A percentile compares a stretch with the other conserved stretches of the same genome.
Conservation (phyloP, 345 rosid species). For the Raphanus sativus region DNA sequence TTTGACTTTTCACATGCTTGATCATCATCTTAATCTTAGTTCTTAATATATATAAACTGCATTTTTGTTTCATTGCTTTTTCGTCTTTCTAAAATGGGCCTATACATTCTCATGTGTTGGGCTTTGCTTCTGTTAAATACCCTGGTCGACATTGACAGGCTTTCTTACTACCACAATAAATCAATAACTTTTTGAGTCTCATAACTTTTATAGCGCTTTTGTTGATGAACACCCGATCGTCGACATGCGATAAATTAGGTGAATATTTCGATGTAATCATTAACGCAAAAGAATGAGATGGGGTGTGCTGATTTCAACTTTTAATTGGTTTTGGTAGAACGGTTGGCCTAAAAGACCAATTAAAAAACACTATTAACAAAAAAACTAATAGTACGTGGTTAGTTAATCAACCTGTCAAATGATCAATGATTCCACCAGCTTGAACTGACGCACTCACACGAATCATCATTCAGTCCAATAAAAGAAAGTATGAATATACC, state of each 20-base stretch:
- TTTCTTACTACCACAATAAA: neutral
- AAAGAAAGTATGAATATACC: neutral
- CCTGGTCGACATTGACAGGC: neutral
- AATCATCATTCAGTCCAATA: neutral
- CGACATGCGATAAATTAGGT: neutral
- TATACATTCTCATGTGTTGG: neutral
- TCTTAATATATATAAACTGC: neutral
- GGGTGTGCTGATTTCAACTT: neutral
- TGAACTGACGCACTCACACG: neutral
- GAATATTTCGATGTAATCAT: neutral
- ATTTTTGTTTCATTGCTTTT: neutral
- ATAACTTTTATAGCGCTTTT: neutral
- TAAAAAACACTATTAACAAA: neutral
- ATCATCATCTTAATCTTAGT: neutral
- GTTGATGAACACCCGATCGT: neutral
- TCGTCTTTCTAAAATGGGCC: neutral
- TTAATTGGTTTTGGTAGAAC: slow-evolving; percentile 18
- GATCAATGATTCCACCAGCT: neutral
- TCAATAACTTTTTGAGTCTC: too few species aligned
- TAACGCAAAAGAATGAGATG: neutral
- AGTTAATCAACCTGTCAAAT: slow-evolving; percentile 18
- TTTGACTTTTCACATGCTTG: neutral
- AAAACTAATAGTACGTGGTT: slow-evolving; percentile 6
- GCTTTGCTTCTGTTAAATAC: slow-evolving; percentile 15
- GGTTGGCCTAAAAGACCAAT: slow-evolving; percentile 16